Evolutionary conservation across 2,329 filamentous ascomycete genomes (phyloP).

Genomic region (Colletotrichum sp.): DNA sequence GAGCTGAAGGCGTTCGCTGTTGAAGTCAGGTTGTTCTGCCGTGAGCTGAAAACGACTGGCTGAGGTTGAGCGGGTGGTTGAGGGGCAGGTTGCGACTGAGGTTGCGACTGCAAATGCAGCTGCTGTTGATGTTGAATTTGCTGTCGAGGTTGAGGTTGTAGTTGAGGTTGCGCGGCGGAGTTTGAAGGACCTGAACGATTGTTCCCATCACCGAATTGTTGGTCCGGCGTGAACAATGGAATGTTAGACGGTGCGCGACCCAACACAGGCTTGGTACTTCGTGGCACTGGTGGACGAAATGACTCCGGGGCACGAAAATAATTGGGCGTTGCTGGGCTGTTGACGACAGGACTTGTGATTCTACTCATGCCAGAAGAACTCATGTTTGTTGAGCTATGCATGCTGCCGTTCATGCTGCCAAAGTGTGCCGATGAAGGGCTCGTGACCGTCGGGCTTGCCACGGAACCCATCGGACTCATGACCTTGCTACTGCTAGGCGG

Average conservation of each 20-base stretch:
- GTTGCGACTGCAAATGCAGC: background rate
- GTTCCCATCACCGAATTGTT: slow-evolving; percentile 17
- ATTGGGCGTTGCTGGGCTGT: slow-evolving; percentile 27
- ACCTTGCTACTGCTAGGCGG: slow-evolving; percentile 33
- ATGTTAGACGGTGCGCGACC: slow-evolving; percentile 22
- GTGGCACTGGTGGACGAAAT: slow-evolving; percentile 38
- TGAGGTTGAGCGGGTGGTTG: background rate
- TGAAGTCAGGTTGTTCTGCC: background rate
- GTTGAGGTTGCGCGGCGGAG: background rate
- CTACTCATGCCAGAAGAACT: slow-evolving; percentile 21
- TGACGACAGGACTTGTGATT: slow-evolving; percentile 34
- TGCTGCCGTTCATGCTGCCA: slow-evolving; percentile 29
- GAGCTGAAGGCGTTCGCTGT: background rate
- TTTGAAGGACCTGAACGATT: background rate
- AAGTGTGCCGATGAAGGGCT: slow-evolving; percentile 33
- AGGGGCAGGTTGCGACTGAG: background rate
- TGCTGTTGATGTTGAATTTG: background rate
- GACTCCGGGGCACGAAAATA: slow-evolving; percentile 14
- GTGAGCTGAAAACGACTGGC: background rate
- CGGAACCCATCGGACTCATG: slow-evolving; percentile 29
- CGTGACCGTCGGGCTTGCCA: slow-evolving; percentile 23
- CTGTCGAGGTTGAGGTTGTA: background rate
- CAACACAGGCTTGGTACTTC: slow-evolving; percentile 42
- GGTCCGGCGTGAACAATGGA: slow-evolving; percentile 18
- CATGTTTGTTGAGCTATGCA: slow-evolving; percentile 24